phyloP scores from a whole-genome alignment of 73 alveolate genomes.

The Blepharisma stoltei region DNA sequence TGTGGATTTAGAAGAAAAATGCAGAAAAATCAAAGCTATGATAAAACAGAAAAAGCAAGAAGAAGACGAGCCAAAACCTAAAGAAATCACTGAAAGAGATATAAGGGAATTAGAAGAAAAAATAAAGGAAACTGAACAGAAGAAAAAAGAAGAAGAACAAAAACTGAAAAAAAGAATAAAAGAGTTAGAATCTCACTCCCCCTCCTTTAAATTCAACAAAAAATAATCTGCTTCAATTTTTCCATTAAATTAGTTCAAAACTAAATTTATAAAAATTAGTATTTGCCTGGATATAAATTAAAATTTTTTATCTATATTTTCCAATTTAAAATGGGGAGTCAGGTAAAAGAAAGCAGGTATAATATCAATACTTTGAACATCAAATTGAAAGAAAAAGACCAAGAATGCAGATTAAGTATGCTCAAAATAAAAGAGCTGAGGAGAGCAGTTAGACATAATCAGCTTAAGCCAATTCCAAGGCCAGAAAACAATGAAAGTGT shows the following conservation, averaged over 20 bases:
- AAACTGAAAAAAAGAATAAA: background rate
- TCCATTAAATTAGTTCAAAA: no score
- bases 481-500: background rate
- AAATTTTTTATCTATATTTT: no score
- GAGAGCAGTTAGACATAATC: constrained; percentile 32
- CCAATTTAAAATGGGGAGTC: no score
- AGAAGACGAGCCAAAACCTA: constrained; percentile 23
- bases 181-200: constrained; percentile 22
- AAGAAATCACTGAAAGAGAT: constrained; percentile 31
- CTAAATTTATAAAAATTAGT: no score
- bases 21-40: constrained; percentile 27
- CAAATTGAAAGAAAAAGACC: constrained; percentile 27
- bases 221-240: no score
- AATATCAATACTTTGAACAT: constrained; percentile 5
- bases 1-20: constrained; percentile 35
- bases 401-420: constrained; percentile 33
- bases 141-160: constrained; percentile 27
- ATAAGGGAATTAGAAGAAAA: constrained; percentile 12
- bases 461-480: constrained; percentile 18
- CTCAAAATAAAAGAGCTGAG: constrained; percentile 23
- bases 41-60: constrained; percentile 17
- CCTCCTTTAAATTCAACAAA: no score
- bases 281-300: no score
- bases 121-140: constrained; percentile 21
- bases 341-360: constrained; percentile 25